Base-by-base conservation (phyloP, 2,329 filamentous ascomycete species). In the Fusarium heterosporum region DNA sequence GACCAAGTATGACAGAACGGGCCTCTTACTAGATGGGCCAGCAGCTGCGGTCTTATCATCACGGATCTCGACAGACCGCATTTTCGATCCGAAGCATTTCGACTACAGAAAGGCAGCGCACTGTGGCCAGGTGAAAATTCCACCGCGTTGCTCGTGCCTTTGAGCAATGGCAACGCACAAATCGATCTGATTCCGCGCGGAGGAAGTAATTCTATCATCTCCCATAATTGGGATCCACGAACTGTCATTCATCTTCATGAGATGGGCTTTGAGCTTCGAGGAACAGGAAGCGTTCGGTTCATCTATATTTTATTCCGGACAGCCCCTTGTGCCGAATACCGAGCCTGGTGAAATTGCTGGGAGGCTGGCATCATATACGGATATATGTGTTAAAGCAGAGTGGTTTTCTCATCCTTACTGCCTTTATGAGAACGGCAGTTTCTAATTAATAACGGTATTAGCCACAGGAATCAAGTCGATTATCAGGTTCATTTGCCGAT, bases 251-350 rank as follows among this genome's bases (percentile, higher is more conserved):
- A 70, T 17, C 25, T 70, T 29, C 59, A 63, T 47, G 61, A 70
- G 36, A 68, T 68, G 50, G 68, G 67, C 6, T 13, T 70, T 13
- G 45, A 52, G 39, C 40, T 70, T 36, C 49, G 25, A 8, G 67
- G 64, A 8, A 55, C 22, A 13, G 68, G 68, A 14, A 68, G 67
- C 26, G 55, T 70, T 43, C 39, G 67, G 6, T 70, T 70, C 26
- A 68, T 70, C 19, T 70, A 66, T 30, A 63, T 70, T 5, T 32
- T 70, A 26, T 64, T 69, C 29, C 60, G 40, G 17, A 68, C 64
- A 25, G 29, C 36, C 6, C 41, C 59, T 9, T 16, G 3, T 17
- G 14, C 28, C 8, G 51, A 47, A 12, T 41, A 17, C 34, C 17
- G 32, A 9, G 11, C 28, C 13, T 51, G 51, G 36, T 65, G 38